A percentile compares a stretch with the other conserved stretches of the same genome.
Conservation (phyloP, 495 filamentous ascomycete genomes). For the Neurospora tetraspora region DNA sequence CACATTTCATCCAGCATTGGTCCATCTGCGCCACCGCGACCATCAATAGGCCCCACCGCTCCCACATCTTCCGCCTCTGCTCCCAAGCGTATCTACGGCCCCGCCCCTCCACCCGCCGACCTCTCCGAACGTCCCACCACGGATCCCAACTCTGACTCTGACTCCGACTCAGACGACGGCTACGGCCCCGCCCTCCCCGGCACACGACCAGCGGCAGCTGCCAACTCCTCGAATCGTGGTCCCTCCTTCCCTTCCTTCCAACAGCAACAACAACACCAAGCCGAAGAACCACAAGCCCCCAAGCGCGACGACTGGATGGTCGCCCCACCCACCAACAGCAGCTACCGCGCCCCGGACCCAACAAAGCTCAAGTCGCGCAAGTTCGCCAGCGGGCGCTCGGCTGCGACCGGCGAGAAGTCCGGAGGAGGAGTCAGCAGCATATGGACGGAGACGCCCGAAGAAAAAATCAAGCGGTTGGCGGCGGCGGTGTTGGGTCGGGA, state of each 20-base stretch:
- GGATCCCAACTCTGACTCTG: conserved; percentile 24
- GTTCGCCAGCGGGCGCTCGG: conserved; percentile 43
- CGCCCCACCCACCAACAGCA: conserved; percentile 59
- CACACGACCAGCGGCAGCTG: conserved; percentile 7
- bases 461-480: conserved; percentile 70
- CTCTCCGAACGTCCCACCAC: conserved; percentile 31
- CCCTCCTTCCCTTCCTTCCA: conserved; percentile 10
- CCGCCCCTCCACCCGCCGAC: conserved; percentile 32
- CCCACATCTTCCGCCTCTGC: no score
- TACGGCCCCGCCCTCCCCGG: conserved; percentile 79
- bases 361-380: conserved; percentile 74
- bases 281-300: conserved; percentile 21
- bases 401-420: conserved; percentile 25
- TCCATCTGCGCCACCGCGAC: neutral
- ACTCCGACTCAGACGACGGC: conserved; percentile 24
- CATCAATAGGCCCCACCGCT: conserved; percentile 17
- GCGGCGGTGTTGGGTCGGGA: conserved; percentile 77
- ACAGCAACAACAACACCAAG: neutral
- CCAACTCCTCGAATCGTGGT: conserved; percentile 10
- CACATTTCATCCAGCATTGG: neutral
- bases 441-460: conserved; percentile 89
- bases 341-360: conserved; percentile 61
- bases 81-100: conserved; percentile 32
- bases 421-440: conserved; percentile 45
- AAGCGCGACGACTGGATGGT: conserved; percentile 92